Percentiles rank a stretch among this genome's conserved stretches.
Evolutionary conservation across 2,329 filamentous ascomycete genomes (phyloP).

Genomic region (Epichloe hybrida): DNA sequence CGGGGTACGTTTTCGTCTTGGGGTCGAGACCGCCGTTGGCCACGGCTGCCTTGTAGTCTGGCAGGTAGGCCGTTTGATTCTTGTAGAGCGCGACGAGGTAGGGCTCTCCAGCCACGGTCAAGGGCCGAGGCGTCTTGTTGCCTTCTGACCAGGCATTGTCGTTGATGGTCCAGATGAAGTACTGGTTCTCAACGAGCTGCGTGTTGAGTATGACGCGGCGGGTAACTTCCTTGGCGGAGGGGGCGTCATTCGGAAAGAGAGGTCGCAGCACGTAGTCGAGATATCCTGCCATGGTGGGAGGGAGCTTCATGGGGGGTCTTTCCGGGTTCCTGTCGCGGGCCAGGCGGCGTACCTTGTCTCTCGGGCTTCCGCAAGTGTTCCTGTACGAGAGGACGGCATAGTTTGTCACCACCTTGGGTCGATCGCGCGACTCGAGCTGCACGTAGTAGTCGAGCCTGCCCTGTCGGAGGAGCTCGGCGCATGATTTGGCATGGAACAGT

Average conservation of each 20-base stretch:
- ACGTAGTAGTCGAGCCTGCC: constrained; percentile 28
- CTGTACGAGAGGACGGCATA: constrained; percentile 37
- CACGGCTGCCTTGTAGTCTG: constrained; percentile 36
- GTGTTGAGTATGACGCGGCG: background rate
- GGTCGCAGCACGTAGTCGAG: constrained; percentile 2
- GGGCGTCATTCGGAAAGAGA: background rate
- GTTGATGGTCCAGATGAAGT: constrained; percentile 10
- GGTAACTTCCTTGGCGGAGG: background rate
- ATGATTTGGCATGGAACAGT: constrained; percentile 4
- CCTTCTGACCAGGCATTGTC: constrained; percentile 31
- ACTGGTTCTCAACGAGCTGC: background rate
- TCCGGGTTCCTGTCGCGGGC: constrained; percentile 3
- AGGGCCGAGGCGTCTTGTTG: background rate
- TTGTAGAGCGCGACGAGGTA: constrained; percentile 8
- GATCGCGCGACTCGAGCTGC: constrained; percentile 35
- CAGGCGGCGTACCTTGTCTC: background rate
- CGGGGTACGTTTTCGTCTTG: constrained; percentile 33
- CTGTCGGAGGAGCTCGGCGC: constrained; percentile 2
- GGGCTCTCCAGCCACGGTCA: background rate
- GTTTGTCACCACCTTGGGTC: constrained; percentile 28
- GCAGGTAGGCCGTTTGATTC: constrained; percentile 12
- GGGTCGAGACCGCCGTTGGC: constrained; percentile 41
- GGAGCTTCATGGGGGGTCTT: background rate
- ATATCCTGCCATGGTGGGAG: background rate
- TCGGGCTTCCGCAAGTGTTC: constrained; percentile 1